Conservation (phyloP, 345 rosid species). For the Mangifera indica region DNA sequence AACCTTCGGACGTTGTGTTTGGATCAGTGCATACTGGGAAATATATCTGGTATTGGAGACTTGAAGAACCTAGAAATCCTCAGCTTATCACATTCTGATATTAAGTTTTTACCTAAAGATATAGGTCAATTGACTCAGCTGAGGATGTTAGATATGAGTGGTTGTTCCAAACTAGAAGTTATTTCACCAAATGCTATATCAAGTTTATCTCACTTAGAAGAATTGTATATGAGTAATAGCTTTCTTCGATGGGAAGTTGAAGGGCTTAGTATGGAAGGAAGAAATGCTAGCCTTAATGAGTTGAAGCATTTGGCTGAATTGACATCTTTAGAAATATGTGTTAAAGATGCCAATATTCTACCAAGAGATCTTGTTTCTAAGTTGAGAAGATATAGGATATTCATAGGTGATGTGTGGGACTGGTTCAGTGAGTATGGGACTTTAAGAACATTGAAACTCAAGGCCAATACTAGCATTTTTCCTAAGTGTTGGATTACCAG, state of each 20-base stretch:
- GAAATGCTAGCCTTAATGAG: constrained; percentile 26
- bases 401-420: constrained; percentile 20
- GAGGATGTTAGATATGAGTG: constrained; percentile 11
- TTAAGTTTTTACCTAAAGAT: constrained; percentile 21
- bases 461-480: not conserved
- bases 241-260: constrained; percentile 26
- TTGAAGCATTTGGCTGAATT: constrained; percentile 20
- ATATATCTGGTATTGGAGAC: constrained; percentile 5
- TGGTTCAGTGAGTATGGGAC: not conserved
- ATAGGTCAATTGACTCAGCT: constrained; percentile 17
- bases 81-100: constrained; percentile 9
- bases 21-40: constrained; percentile 2
- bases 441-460: constrained; percentile 20
- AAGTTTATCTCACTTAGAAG: constrained; percentile 24
- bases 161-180: constrained; percentile 10
- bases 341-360: not conserved
- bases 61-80: constrained; percentile 21
- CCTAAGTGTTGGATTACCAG: not conserved
- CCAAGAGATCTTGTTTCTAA: not conserved
- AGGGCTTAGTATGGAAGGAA: not conserved
- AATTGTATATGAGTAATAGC: constrained; percentile 23
- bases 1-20: constrained; percentile 26
- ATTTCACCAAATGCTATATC: constrained; percentile 15
- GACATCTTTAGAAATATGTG: constrained; percentile 8
- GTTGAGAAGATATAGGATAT: constrained; percentile 1